Evolutionary conservation across 441 rosid genomes (phyloP).

Genomic region (Euphorbia neoarborescens): DNA sequence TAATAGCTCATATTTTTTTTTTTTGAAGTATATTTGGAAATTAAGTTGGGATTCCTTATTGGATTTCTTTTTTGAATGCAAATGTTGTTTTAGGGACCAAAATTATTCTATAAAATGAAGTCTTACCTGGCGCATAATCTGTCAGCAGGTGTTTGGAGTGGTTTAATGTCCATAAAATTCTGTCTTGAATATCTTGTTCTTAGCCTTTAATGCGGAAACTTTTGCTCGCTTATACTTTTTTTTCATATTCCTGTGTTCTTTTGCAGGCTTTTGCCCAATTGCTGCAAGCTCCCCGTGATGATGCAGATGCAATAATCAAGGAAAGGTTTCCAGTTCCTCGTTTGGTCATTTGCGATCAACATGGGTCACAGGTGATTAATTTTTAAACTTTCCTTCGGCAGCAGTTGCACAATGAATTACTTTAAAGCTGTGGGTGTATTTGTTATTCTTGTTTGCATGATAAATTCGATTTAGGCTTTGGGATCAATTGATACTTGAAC

Average conservation of each 20-base stretch:
- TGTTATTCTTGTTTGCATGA: background rate
- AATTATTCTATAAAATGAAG: background rate
- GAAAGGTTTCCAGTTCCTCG: slow-evolving; percentile 91
- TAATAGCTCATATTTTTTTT: background rate
- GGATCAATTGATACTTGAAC: too few relatives aligned
- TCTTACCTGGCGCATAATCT: background rate
- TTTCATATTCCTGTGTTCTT: background rate
- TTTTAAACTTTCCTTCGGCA: background rate
- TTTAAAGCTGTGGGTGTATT: background rate
- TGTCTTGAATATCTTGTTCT: background rate
- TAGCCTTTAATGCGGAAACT: background rate
- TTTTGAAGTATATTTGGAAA: background rate
- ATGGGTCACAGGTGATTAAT: slow-evolving; percentile 76
- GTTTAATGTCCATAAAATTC: background rate
- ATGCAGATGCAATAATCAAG: slow-evolving; percentile 45
- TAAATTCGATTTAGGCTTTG: background rate
- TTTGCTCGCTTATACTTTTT: background rate
- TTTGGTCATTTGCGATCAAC: slow-evolving; percentile 78
- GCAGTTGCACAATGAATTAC: background rate
- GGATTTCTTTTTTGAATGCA: slow-evolving; percentile 1
- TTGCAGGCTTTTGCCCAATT: slow-evolving; percentile 63
- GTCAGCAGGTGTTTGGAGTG: background rate
- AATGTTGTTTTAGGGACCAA: background rate
- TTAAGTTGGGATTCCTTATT: background rate
- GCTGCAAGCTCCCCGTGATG: slow-evolving; percentile 65